These are phyloP conservation scores for Talaromyces sp. DNA, from an alignment of 2,329 filamentous ascomycete species.

Conservation along the genomic window DNA sequence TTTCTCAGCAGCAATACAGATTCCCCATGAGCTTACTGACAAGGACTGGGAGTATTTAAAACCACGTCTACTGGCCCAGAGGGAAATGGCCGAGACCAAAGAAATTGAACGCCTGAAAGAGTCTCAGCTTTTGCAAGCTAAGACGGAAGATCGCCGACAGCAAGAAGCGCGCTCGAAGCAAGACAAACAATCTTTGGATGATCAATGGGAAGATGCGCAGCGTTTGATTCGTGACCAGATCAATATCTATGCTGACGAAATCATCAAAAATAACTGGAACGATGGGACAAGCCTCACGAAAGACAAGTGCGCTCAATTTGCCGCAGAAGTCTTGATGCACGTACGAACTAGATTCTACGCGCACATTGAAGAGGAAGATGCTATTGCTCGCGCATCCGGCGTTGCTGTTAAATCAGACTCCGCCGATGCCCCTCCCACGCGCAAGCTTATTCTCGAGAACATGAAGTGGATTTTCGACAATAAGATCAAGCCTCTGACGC, in stretches of 20 bases:
- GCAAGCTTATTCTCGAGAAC: constrained; percentile 72
- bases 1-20: constrained; percentile 71
- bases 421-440: constrained; percentile 55
- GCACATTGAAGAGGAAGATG: constrained; percentile 56
- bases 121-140: constrained; percentile 46
- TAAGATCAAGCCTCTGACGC: constrained; percentile 69
- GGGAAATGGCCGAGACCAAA: constrained; percentile 61
- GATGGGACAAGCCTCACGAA: constrained; percentile 62
- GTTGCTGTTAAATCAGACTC: constrained; percentile 50
- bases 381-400: constrained; percentile 49
- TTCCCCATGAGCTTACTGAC: constrained; percentile 66
- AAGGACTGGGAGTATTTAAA: constrained; percentile 68
- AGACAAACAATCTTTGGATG: constrained; percentile 61
- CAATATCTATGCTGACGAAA: constrained; percentile 66
- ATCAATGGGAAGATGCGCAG: constrained; percentile 70
- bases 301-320: constrained; percentile 66
- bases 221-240: constrained; percentile 65
- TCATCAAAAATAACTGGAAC: constrained; percentile 65
- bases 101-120: constrained; percentile 53
- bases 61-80: constrained; percentile 65
- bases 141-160: constrained; percentile 48
- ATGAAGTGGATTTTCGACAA: constrained; percentile 84
- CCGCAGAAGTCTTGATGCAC: constrained; percentile 67
- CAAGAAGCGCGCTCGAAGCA: constrained; percentile 53
- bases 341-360: constrained; percentile 67